These are phyloP conservation scores for Acacia acuminata DNA, from an alignment of 306 rosid species.

Conservation along the genomic window DNA sequence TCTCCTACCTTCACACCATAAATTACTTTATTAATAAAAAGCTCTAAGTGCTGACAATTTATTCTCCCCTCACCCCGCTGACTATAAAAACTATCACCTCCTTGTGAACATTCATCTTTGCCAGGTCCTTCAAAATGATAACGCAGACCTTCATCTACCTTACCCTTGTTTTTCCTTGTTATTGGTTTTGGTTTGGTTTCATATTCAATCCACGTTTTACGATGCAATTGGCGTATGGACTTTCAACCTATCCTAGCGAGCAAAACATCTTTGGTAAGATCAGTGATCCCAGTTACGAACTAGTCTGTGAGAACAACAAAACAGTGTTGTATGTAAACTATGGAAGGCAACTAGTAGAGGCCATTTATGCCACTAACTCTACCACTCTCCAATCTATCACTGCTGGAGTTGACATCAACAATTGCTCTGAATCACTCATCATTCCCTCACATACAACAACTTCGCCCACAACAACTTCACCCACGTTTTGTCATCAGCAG, in stretches of 20 bases:
- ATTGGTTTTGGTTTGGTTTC: not conserved
- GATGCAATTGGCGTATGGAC: rapidly evolving
- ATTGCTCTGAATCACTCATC: not conserved
- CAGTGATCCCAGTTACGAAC: not conserved
- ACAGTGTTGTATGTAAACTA: not conserved
- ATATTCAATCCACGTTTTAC: not conserved
- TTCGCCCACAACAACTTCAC: not conserved
- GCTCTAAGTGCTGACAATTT: too few relatives aligned
- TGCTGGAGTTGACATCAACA: not conserved
- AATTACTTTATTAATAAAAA: too few relatives aligned
- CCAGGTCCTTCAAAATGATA: too few relatives aligned
- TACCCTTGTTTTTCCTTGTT: too few relatives aligned
- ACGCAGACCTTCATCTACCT: too few relatives aligned
- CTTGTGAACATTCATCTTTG: too few relatives aligned
- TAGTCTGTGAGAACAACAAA: not conserved
- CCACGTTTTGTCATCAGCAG: not conserved
- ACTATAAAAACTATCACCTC: too few relatives aligned
- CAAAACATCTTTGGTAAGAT: rapidly evolving
- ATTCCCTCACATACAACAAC: not conserved
- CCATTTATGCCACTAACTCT: not conserved
- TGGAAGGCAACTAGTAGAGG: not conserved
- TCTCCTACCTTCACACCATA: too few relatives aligned
- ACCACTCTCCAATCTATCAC: not conserved
- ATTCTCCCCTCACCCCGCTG: too few relatives aligned
- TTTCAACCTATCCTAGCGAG: not conserved